Evolutionary conservation across 306 rosid genomes (phyloP).

Genomic region (Begonia loranthoides): DNA sequence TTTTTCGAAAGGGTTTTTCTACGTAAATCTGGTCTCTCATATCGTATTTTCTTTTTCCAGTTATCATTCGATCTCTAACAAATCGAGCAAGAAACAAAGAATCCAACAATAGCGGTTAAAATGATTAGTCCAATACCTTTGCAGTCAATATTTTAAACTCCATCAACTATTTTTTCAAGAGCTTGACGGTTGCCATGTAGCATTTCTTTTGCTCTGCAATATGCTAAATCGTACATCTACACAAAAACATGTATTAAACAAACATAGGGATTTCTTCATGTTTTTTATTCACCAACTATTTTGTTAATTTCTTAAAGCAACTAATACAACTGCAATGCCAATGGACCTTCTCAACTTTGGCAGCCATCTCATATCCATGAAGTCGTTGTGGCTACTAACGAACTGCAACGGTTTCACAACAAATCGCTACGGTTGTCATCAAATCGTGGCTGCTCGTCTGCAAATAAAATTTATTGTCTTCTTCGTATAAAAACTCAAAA

Average conservation of each 20-base stretch:
- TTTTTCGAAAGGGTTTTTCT: too few species aligned
- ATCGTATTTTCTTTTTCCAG: too few species aligned
- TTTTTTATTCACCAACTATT: neutral
- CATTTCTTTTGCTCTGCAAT: conserved; percentile 70
- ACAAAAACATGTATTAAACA: conserved; percentile 6
- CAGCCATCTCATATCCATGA: conserved; percentile 77
- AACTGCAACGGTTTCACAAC: too few species aligned
- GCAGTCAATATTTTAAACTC: conserved; percentile 80
- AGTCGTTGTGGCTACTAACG: too few species aligned
- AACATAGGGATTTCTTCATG: neutral
- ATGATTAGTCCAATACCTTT: conserved; percentile 38
- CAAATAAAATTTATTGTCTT: too few species aligned
- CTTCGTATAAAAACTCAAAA: too few species aligned
- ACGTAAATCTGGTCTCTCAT: too few species aligned
- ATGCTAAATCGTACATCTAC: conserved; percentile 82
- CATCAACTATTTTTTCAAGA: conserved; percentile 79
- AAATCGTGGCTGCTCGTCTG: too few species aligned
- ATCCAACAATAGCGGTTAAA: conserved; percentile 3
- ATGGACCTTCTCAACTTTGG: conserved; percentile 76
- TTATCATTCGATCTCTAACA: too few species aligned
- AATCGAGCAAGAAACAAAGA: conserved; percentile 9
- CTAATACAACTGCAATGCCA: neutral
- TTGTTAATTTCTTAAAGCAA: too few species aligned
- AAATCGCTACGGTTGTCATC: too few species aligned
- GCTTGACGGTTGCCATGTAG: conserved; percentile 52